These are phyloP conservation scores for Fraxinus excelsior DNA, from an alignment of 257 asterid genomes.

Conservation along the genomic window DNA sequence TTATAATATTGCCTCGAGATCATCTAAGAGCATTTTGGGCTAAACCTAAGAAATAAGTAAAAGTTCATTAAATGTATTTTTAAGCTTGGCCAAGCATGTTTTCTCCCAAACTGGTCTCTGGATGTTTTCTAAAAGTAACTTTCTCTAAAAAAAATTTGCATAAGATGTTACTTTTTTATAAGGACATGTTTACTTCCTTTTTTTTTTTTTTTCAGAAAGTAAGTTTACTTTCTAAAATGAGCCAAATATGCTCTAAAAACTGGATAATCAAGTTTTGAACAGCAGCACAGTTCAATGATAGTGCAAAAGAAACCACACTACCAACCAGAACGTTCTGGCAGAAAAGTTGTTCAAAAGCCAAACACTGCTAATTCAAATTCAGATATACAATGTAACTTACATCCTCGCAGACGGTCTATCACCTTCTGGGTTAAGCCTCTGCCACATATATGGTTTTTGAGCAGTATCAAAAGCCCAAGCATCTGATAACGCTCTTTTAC, in stretches of 20 bases:
- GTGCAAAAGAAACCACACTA: background rate
- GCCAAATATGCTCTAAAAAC: conserved; percentile 2
- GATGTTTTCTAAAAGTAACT: background rate
- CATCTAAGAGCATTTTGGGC: background rate
- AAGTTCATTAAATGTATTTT: background rate
- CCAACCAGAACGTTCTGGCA: background rate
- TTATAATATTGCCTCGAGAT: background rate
- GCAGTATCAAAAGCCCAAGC: conserved; percentile 99
- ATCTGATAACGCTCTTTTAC: conserved; percentile 92
- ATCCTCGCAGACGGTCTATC: conserved; percentile 94
- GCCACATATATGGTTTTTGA: conserved; percentile 97
- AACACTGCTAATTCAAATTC: conserved; percentile 4
- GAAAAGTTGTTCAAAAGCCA: conserved; percentile 15
- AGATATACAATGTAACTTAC: conserved; percentile 52
- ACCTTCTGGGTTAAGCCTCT: conserved; percentile 95
- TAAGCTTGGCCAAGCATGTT: background rate
- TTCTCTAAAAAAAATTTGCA: background rate
- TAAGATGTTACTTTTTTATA: background rate
- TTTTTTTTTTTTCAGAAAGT: background rate
- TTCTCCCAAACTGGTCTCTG: background rate
- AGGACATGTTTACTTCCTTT: no score
- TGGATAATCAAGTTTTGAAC: background rate
- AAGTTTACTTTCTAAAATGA: background rate
- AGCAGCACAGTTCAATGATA: background rate
- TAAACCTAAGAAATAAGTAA: background rate